Evolutionary conservation across 2,329 filamentous ascomycete species (phyloP).

Genomic region (Seiridium unicorne): DNA sequence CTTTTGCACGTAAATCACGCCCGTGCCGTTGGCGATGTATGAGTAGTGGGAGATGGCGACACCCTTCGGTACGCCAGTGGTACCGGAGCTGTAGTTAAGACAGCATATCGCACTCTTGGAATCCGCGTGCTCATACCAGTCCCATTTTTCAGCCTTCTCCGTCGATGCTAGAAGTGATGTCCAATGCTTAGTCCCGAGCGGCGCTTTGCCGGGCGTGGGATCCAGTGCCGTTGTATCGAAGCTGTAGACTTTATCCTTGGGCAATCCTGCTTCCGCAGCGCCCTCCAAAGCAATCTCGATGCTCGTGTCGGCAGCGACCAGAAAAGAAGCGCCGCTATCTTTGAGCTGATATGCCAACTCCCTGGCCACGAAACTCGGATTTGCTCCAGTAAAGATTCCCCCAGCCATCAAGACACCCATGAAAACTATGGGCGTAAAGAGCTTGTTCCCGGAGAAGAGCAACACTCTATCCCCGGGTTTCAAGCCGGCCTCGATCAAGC

Average conservation of each 20-base stretch:
- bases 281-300: constrained; percentile 66
- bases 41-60: constrained; percentile 79
- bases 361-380: constrained; percentile 65
- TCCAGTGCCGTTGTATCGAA: constrained; percentile 56
- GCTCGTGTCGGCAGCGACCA: constrained; percentile 61
- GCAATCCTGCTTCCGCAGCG: constrained; percentile 56
- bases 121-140: constrained; percentile 59
- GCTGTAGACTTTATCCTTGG: constrained; percentile 56
- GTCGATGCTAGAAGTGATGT: constrained; percentile 23
- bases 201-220: constrained; percentile 19
- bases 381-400: constrained; percentile 75
- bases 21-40: constrained; percentile 68
- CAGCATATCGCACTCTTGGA: constrained; percentile 57
- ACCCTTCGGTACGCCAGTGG: constrained; percentile 81
- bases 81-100: constrained; percentile 78
- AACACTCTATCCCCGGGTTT: constrained; percentile 68
- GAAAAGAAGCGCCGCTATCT: constrained; percentile 66
- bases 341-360: constrained; percentile 75
- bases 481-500: constrained; percentile 63
- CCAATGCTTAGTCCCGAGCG: constrained; percentile 25
- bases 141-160: constrained; percentile 51
- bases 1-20: constrained; percentile 49
- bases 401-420: constrained; percentile 76
- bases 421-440: constrained; percentile 71
- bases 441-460: constrained; percentile 69